Conservation (phyloP, 2,329 filamentous ascomycete genomes). For the Incumbomyces delicatus region DNA sequence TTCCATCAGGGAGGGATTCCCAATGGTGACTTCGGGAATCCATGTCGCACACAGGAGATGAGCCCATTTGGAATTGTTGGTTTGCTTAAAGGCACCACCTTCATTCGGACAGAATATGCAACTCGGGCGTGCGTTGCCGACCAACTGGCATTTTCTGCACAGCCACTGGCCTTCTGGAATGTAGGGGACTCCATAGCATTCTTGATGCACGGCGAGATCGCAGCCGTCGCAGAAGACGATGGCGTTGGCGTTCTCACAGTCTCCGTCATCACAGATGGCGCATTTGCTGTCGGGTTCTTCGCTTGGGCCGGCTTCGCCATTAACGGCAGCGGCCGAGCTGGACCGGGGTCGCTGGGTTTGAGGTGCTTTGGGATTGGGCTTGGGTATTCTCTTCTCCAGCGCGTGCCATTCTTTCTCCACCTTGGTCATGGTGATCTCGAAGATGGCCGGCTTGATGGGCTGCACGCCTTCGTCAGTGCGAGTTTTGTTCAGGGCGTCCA, state of each 20-base stretch:
- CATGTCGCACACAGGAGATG: constrained; percentile 95
- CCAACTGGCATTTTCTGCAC: constrained; percentile 90
- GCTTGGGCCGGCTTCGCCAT: constrained; percentile 72
- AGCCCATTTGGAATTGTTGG: constrained; percentile 90
- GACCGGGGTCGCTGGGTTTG: constrained; percentile 89
- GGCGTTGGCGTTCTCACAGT: constrained; percentile 97
- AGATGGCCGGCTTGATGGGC: constrained; percentile 80
- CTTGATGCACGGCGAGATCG: constrained; percentile 93
- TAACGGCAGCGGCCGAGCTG: constrained; percentile 88
- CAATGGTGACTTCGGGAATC: constrained; percentile 94
- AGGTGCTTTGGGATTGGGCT: constrained; percentile 90
- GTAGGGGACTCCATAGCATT: constrained; percentile 97
- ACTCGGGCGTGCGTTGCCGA: constrained; percentile 82
- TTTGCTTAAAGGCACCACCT: constrained; percentile 97
- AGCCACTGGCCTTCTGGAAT: constrained; percentile 98
- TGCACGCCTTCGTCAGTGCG: constrained; percentile 67
- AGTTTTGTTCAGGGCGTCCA: constrained; percentile 71
- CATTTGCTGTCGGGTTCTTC: constrained; percentile 97
- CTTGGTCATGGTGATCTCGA: constrained; percentile 96
- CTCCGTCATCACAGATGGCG: constrained; percentile 96
- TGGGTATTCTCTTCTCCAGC: constrained; percentile 90
- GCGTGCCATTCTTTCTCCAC: constrained; percentile 99
- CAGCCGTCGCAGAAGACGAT: constrained; percentile 99
- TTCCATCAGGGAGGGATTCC: constrained; percentile 96
- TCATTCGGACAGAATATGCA: constrained; percentile 98